Evolutionary conservation across 192 early-diverging fungal genomes (phyloP).

Genomic region (Rhizoclosmatium sp.): DNA sequence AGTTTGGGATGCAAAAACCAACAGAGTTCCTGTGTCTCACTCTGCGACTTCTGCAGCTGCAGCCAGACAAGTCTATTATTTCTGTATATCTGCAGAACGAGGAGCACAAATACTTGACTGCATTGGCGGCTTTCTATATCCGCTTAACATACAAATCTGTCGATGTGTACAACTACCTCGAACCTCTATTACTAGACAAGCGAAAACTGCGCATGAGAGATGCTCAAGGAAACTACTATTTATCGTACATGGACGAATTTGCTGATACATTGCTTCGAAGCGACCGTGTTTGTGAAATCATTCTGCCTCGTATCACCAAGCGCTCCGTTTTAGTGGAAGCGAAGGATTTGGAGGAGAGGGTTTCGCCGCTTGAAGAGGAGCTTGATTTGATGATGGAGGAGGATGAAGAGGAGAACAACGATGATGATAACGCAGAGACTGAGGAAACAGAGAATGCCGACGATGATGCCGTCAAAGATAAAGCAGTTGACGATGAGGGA

Average conservation of each 20-base stretch:
- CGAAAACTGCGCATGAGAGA: slow-evolving; percentile 78
- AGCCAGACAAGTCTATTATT: slow-evolving; percentile 89
- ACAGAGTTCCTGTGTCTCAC: slow-evolving; percentile 90
- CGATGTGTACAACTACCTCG: slow-evolving; percentile 86
- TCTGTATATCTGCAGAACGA: slow-evolving; percentile 81
- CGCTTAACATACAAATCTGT: slow-evolving; percentile 77
- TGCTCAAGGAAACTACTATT: slow-evolving; percentile 50
- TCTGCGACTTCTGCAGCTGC: slow-evolving; percentile 91
- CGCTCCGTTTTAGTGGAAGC: slow-evolving; percentile 84
- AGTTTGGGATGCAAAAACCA: slow-evolving; percentile 85
- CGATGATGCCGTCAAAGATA: not conserved
- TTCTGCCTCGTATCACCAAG: slow-evolving; percentile 84
- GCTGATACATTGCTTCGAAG: slow-evolving; percentile 83
- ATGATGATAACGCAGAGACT: slow-evolving; percentile 7
- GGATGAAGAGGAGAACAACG: slow-evolving; percentile 23
- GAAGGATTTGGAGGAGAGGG: slow-evolving; percentile 81
- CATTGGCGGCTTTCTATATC: slow-evolving; percentile 88
- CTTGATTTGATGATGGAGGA: slow-evolving; percentile 33
- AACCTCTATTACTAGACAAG: slow-evolving; percentile 86
- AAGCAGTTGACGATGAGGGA: not conserved
- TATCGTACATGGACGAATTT: slow-evolving; percentile 90
- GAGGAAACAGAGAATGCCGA: not conserved
- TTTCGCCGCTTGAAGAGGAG: slow-evolving; percentile 78
- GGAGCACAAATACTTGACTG: slow-evolving; percentile 91
- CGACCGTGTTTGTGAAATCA: slow-evolving; percentile 85